Conservation (phyloP, 306 rosid species). For the Crotalaria pallida region DNA sequence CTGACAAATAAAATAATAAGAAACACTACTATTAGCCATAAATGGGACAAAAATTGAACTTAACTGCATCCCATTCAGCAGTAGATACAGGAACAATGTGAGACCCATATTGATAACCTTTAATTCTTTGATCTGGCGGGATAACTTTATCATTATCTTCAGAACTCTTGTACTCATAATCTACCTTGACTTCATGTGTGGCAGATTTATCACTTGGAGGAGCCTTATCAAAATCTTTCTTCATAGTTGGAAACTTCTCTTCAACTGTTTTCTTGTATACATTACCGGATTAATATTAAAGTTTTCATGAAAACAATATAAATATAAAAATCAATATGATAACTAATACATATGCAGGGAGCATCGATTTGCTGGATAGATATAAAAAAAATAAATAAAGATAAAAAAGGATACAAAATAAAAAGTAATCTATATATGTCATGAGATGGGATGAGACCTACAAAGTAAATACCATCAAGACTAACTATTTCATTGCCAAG, state of each 20-base stretch:
- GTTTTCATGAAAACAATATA: conserved; percentile 6
- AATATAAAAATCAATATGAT: background rate
- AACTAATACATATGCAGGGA: background rate
- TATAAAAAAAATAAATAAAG: no score
- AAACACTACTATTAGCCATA: no score
- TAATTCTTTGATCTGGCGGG: conserved; percentile 89
- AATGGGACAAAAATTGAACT: no score
- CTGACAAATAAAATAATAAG: no score
- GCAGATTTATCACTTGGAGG: conserved; percentile 70
- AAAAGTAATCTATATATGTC: background rate
- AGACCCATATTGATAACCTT: conserved; percentile 90
- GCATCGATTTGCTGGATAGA: background rate
- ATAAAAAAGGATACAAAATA: background rate
- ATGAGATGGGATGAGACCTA: no score
- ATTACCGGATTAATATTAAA: conserved; percentile 49
- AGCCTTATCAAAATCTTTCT: conserved; percentile 90
- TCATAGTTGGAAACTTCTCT: conserved; percentile 82
- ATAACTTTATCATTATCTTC: conserved; percentile 51
- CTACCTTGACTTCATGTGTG: conserved; percentile 76
- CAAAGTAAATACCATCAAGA: no score
- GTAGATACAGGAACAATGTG: conserved; percentile 88
- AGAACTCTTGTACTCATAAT: conserved; percentile 62
- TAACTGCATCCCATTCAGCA: no score
- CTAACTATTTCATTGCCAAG: no score
- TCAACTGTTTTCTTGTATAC: conserved; percentile 94